A percentile compares a stretch with the other conserved stretches of the same genome.
These are phyloP conservation scores for Pythium guiyangense DNA, from an alignment of 352 stramenopile genomes.

Conservation along the genomic window DNA sequence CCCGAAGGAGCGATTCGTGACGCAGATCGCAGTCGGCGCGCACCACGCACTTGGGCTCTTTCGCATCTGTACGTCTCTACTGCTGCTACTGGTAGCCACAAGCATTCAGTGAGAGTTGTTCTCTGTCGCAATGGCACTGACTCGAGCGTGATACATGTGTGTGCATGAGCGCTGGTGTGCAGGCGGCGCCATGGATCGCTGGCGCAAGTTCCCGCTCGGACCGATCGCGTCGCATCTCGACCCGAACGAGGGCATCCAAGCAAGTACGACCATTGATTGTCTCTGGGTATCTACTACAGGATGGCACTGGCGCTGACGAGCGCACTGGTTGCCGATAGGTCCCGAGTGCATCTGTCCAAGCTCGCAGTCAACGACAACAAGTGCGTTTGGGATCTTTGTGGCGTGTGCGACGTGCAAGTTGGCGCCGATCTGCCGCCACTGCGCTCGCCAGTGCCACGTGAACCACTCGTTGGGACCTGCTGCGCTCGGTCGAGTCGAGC, in stretches of 20 bases:
- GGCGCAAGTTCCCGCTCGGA: slow-evolving; percentile 54
- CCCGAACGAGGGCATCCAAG: slow-evolving; percentile 1
- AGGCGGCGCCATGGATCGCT: slow-evolving; percentile 51
- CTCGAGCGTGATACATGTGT: not conserved
- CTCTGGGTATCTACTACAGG: too few species aligned
- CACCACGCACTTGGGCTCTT: slow-evolving; percentile 58
- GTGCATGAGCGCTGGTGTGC: too few species aligned
- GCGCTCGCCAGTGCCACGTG: slow-evolving; percentile 43
- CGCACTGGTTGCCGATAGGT: slow-evolving; percentile 1
- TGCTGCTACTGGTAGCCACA: too few species aligned
- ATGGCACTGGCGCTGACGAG: not conserved
- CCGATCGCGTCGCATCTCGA: slow-evolving; percentile 4
- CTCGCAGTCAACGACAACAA: slow-evolving; percentile 21
- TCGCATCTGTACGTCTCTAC: slow-evolving; percentile 25
- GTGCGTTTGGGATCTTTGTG: slow-evolving; percentile 38
- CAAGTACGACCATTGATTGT: too few species aligned
- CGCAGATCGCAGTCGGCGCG: slow-evolving; percentile 50
- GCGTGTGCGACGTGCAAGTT: slow-evolving; percentile 38
- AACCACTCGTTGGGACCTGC: slow-evolving; percentile 24
- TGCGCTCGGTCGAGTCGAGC: not conserved
- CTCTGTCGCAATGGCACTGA: not conserved
- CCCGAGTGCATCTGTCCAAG: slow-evolving; percentile 19
- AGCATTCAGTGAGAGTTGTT: not conserved
- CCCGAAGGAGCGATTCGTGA: slow-evolving; percentile 32
- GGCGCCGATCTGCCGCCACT: slow-evolving; percentile 45